A percentile compares a stretch with the other conserved stretches of the same genome.
phyloP scores from a whole-genome alignment of 2,329 filamentous ascomycete genomes.

The Aspergillus thermomutatus region DNA sequence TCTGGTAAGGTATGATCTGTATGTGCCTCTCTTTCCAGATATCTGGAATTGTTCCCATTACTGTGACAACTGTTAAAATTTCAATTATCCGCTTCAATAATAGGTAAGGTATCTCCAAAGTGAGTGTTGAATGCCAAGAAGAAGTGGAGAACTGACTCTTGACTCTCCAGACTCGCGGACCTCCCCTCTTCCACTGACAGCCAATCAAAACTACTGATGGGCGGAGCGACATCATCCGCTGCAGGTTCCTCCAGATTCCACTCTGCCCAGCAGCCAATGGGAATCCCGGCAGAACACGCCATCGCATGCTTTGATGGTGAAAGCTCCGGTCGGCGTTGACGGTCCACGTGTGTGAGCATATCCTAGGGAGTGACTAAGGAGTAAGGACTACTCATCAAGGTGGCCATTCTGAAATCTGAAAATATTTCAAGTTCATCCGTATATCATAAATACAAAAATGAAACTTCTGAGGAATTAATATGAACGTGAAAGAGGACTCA shows the following conservation, averaged over 20 bases:
- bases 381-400: background rate
- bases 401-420: too few species aligned
- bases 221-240: background rate
- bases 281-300: slow-evolving; percentile 25
- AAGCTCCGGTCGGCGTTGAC: slow-evolving; percentile 8
- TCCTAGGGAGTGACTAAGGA: background rate
- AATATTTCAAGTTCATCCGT: too few species aligned
- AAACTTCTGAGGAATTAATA: background rate
- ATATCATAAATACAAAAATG: too few species aligned
- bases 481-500: background rate
- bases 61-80: too few species aligned
- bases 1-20: too few species aligned
- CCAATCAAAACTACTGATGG: background rate
- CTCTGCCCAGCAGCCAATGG: slow-evolving; percentile 24
- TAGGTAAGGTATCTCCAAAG: too few species aligned
- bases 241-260: background rate
- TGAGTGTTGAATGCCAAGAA: background rate
- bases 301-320: slow-evolving; percentile 32
- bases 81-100: too few species aligned
- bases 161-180: background rate
- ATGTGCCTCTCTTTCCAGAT: too few species aligned
- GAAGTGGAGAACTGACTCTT: background rate
- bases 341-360: slow-evolving; percentile 13
- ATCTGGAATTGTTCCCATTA: background rate
- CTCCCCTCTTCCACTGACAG: background rate